Percentiles rank a stretch among this genome's conserved stretches.
Conservation (phyloP, 2,329 filamentous ascomycete genomes). For the Ophiostoma ips region DNA sequence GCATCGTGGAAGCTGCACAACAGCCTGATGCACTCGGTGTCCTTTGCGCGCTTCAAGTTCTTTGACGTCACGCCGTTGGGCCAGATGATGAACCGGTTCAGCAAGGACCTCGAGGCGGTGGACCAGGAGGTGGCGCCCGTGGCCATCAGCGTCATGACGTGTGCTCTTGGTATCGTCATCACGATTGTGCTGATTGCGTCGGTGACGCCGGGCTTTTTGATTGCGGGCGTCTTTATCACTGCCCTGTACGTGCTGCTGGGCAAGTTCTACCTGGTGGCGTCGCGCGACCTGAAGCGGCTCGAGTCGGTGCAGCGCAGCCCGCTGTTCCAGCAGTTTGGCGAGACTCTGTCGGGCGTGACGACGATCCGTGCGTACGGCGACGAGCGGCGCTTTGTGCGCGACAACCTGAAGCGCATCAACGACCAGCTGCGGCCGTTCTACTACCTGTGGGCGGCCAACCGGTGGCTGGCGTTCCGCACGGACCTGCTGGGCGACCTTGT, state of each 20-base stretch:
- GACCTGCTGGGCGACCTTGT: slow-evolving; percentile 85
- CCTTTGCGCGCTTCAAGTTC: slow-evolving; percentile 89
- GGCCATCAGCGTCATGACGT: slow-evolving; percentile 63
- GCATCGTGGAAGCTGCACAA: slow-evolving; percentile 79
- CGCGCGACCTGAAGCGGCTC: slow-evolving; percentile 86
- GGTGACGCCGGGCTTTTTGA: slow-evolving; percentile 82
- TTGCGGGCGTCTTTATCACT: slow-evolving; percentile 76
- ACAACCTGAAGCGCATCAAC: slow-evolving; percentile 81
- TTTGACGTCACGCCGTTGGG: slow-evolving; percentile 93
- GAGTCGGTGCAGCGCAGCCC: slow-evolving; percentile 92
- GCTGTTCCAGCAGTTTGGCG: slow-evolving; percentile 93
- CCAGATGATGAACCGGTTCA: slow-evolving; percentile 96
- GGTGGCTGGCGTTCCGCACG: slow-evolving; percentile 89
- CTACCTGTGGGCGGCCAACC: slow-evolving; percentile 90
- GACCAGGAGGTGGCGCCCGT: slow-evolving; percentile 93
- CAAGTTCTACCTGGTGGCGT: slow-evolving; percentile 77
- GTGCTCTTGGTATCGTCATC: slow-evolving; percentile 55
- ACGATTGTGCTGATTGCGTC: slow-evolving; percentile 76
- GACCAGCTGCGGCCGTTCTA: slow-evolving; percentile 87
- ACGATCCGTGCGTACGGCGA: slow-evolving; percentile 96
- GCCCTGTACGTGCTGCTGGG: slow-evolving; percentile 71
- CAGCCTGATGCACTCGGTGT: slow-evolving; percentile 61
- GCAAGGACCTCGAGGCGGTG: slow-evolving; percentile 87
- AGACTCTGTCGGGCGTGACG: slow-evolving; percentile 86
- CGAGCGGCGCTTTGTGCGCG: slow-evolving; percentile 80